Base-by-base conservation (phyloP, 164 flowering plant genomes). In the Macadamia tetraphylla region DNA sequence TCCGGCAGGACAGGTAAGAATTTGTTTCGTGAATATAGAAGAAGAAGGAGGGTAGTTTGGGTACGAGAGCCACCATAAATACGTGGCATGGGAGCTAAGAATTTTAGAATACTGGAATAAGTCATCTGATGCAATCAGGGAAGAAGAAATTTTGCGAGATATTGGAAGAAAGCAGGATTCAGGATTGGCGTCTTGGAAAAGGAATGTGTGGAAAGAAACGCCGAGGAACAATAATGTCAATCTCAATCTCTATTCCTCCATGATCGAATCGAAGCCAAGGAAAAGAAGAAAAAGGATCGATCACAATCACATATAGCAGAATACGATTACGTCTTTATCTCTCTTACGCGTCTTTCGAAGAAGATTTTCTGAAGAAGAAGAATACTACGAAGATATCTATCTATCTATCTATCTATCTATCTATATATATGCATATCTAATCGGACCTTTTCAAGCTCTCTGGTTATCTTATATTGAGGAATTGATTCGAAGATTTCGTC, bases 51-150 rank as follows among this genome's bases (percentile, higher is more conserved):
- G 77, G 35, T 58, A 75, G 10, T 62, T 35, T 13, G 2, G 77
- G 74, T n/a, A 70, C 1, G 42, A 51, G 6, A 6, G 1, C 6
- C 12, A 67, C 55, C 61, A 70, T 70, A 75, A 70, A 70, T 75
- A 67, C 74, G 74, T 66, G 77, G 40, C 40, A 73, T 63, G 60
- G 51, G 51, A 62, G 64, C 60, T 62, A 13, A 13, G 29, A 10
- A 46, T 52, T 18, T 2, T 2, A 35, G 40, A 35, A 35, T 35
- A 35, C 40, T 35, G 40, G 5, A 35, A 35, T 35, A 35, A 0
- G 44, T 57, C 0, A 23, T 23, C 23, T 31, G 23, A 35, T 65
- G 17, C 65, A 12, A 52, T 18, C 43, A 65, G 46, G 51, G 43
- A 42, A 60, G 23, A 40, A 30, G 18, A 58, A 8, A 29, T 11